These are phyloP conservation scores for Chlamydomonas asymmetrica DNA, from an alignment of 139 green algal genomes.

Conservation along the genomic window DNA sequence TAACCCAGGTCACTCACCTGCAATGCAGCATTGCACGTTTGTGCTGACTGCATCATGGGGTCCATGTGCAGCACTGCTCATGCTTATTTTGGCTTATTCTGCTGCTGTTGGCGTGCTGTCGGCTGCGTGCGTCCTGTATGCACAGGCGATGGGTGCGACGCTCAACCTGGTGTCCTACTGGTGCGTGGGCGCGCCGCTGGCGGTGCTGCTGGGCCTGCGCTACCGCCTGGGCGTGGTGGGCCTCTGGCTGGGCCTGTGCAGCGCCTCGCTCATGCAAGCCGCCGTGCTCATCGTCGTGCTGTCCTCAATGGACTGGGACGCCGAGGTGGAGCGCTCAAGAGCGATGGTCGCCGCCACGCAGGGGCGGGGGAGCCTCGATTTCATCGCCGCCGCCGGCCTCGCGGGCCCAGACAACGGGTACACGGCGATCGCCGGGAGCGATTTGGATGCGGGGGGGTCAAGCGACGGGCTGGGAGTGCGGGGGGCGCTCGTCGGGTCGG, in stretches of 20 bases:
- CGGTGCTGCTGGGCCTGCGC: constrained; percentile 51
- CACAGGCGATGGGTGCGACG: constrained; percentile 30
- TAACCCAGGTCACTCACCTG: too few species aligned
- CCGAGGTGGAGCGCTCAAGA: constrained; percentile 37
- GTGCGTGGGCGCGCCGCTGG: constrained; percentile 59
- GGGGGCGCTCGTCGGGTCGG: too few species aligned
- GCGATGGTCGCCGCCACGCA: constrained; percentile 27
- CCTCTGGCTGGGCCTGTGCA: constrained; percentile 56
- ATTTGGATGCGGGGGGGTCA: too few species aligned
- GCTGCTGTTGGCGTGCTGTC: not conserved
- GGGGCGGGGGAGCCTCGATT: too few species aligned
- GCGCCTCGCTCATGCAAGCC: constrained; percentile 31
- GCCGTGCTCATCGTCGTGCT: constrained; percentile 34
- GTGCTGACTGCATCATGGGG: too few species aligned
- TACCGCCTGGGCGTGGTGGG: constrained; percentile 43
- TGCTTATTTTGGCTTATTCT: too few species aligned
- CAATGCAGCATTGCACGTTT: too few species aligned
- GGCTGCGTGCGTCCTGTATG: not conserved
- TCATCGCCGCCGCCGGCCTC: too few species aligned
- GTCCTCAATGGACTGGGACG: constrained; percentile 33
- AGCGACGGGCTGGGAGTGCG: too few species aligned
- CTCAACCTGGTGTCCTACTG: constrained; percentile 60
- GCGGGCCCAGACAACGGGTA: too few species aligned
- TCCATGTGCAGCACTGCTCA: too few species aligned
- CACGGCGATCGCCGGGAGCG: too few species aligned